phyloP scores from a whole-genome alignment of 2,329 filamentous ascomycete species.

The Aspergillus ochraceoroseus region DNA sequence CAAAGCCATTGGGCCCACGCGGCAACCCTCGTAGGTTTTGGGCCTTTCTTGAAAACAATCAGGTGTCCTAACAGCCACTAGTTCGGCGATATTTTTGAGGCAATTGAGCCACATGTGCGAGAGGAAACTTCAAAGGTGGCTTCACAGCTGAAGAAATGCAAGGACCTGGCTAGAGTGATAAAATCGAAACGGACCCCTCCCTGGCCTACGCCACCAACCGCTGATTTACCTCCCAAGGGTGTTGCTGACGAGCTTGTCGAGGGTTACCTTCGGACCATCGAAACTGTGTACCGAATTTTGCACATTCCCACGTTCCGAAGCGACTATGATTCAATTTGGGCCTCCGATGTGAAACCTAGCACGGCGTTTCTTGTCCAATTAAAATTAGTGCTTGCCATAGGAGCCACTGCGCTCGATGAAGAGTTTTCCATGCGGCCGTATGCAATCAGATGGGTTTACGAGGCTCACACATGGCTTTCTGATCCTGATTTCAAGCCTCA shows the following conservation, averaged over 20 bases:
- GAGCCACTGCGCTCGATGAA: slow-evolving; percentile 49
- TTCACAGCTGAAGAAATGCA: slow-evolving; percentile 47
- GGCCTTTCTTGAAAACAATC: not conserved
- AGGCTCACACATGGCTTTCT: slow-evolving; percentile 53
- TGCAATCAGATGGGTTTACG: slow-evolving; percentile 54
- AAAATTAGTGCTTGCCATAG: slow-evolving; percentile 57
- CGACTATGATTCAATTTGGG: slow-evolving; percentile 55
- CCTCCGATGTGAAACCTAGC: slow-evolving; percentile 25
- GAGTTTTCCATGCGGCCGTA: slow-evolving; percentile 47
- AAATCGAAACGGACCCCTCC: slow-evolving; percentile 47
- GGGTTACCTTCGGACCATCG: slow-evolving; percentile 52
- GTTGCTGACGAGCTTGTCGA: slow-evolving; percentile 50
- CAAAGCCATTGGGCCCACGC: slow-evolving; percentile 54
- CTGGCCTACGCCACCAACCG: slow-evolving; percentile 46
- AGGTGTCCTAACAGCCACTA: slow-evolving; percentile 5
- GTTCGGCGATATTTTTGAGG: slow-evolving; percentile 37
- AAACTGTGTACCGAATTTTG: slow-evolving; percentile 53
- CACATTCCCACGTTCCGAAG: slow-evolving; percentile 53
- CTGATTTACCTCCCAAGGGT: slow-evolving; percentile 43
- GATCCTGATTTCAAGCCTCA: slow-evolving; percentile 52
- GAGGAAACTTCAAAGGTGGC: slow-evolving; percentile 38
- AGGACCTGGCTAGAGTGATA: slow-evolving; percentile 50
- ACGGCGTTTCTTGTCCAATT: slow-evolving; percentile 51
- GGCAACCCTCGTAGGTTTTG: slow-evolving; percentile 42
- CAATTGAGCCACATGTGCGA: slow-evolving; percentile 42